phyloP scores from a whole-genome alignment of 306 rosid species.

The Inga leiocalycina region DNA sequence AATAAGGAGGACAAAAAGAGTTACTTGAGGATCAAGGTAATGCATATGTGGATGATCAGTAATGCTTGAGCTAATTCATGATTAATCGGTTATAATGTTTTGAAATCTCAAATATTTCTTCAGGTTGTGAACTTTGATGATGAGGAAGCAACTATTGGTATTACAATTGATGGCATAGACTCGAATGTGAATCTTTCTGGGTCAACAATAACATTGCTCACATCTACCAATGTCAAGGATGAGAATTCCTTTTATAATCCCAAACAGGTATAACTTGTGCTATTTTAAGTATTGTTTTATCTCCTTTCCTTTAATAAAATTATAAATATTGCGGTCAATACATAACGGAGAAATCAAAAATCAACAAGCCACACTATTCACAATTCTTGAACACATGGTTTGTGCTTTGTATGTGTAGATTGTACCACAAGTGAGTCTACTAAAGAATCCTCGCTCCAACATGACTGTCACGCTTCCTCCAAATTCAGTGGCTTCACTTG shows the following conservation, averaged over 20 bases:
- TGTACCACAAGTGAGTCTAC: constrained; percentile 34
- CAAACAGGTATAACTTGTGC: constrained; percentile 45
- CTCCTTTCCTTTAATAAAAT: neutral
- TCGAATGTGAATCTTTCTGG: constrained; percentile 32
- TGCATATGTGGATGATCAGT: too few species aligned
- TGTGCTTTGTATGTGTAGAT: constrained; percentile 41
- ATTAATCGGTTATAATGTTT: too few species aligned
- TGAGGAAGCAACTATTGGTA: constrained; percentile 40
- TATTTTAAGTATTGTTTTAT: neutral
- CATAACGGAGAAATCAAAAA: too few species aligned
- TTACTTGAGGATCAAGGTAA: too few species aligned
- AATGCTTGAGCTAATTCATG: too few species aligned
- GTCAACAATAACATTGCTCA: constrained; percentile 57
- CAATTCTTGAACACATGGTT: too few species aligned
- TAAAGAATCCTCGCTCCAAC: constrained; percentile 37
- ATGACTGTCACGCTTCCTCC: constrained; percentile 48
- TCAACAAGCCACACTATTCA: too few species aligned
- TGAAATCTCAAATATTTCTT: constrained; percentile 1
- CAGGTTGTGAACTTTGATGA: constrained; percentile 70
- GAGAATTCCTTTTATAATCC: constrained; percentile 70
- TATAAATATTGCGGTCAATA: too few species aligned
- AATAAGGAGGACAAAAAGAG: too few species aligned
- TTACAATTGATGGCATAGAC: constrained; percentile 46
- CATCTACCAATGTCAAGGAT: constrained; percentile 56
- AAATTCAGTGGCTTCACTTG: constrained; percentile 63